Percentiles rank a stretch among this genome's conserved stretches.
phyloP scores from a whole-genome alignment of 192 early-diverging fungal genomes.

The Podila epicladia region DNA sequence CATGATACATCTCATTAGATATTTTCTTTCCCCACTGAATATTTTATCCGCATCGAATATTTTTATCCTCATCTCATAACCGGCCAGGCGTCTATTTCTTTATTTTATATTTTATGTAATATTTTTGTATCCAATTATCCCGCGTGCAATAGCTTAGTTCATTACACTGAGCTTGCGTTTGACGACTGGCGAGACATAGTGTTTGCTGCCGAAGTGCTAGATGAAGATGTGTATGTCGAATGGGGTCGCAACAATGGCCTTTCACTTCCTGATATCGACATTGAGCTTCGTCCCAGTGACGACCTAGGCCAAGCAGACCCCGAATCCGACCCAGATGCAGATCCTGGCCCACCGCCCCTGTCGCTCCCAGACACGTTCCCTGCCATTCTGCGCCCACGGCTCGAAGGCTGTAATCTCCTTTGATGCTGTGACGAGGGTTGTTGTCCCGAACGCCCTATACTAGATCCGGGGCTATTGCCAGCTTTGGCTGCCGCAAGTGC shows the following conservation, averaged over 20 bases:
- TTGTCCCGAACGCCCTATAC: not conserved
- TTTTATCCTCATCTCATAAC: not conserved
- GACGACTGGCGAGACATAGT: not conserved
- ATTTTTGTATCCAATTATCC: too few relatives aligned
- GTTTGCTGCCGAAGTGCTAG: not conserved
- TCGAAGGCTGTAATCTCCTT: conserved; percentile 35
- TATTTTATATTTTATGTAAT: not conserved
- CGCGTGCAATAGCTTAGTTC: not conserved
- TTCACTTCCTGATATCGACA: conserved; percentile 1
- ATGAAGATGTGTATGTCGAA: not conserved
- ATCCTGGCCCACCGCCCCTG: conserved; percentile 21
- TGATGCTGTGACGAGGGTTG: not conserved
- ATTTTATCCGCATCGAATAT: too few relatives aligned
- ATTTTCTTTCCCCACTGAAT: too few relatives aligned
- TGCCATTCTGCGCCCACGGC: conserved; percentile 16
- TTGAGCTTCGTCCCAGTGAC: not conserved
- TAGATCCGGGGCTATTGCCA: not conserved
- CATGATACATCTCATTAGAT: too few relatives aligned
- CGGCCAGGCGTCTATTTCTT: not conserved
- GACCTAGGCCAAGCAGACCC: conserved; percentile 10
- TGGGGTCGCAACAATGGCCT: conserved; percentile 1
- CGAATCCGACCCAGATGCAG: conserved; percentile 42
- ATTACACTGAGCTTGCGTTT: not conserved
- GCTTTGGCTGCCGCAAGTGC: conserved; percentile 12
- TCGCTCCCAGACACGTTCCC: conserved; percentile 9